phyloP scores from a whole-genome alignment of 352 stramenopile genomes.

The Aphanomyces astaci region DNA sequence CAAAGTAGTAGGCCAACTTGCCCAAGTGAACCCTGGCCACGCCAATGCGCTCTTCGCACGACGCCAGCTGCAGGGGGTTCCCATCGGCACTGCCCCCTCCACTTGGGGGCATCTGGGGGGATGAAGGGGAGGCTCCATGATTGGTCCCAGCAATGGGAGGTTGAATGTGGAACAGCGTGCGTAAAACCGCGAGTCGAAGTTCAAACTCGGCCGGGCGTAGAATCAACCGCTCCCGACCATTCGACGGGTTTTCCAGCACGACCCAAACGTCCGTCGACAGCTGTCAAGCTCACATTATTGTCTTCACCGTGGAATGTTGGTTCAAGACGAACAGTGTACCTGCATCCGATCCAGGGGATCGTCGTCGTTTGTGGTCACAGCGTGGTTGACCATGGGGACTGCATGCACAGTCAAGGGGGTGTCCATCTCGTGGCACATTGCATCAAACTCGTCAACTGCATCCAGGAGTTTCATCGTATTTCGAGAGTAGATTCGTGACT shows the following conservation, averaged over 20 bases:
- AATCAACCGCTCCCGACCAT: constrained; percentile 4
- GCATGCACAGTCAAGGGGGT: neutral
- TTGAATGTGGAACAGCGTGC: neutral
- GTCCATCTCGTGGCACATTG: constrained; percentile 6
- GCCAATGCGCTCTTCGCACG: constrained; percentile 9
- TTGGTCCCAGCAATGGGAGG: neutral
- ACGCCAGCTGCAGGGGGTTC: neutral
- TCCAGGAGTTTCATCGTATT: constrained; percentile 13
- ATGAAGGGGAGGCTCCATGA: neutral
- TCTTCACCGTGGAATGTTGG: neutral
- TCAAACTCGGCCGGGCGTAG: constrained; percentile 9
- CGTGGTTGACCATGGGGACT: constrained; percentile 14
- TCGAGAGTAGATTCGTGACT: constrained; percentile 6
- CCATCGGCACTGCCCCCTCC: neutral
- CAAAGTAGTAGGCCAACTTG: constrained; percentile 14
- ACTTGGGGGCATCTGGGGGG: neutral
- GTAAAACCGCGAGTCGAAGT: constrained; percentile 2
- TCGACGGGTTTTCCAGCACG: neutral
- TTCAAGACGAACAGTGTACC: neutral
- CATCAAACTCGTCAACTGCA: neutral
- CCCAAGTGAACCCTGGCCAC: constrained; percentile 5
- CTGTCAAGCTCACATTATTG: neutral
- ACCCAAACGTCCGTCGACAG: constrained; percentile 21
- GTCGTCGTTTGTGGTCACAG: neutral
- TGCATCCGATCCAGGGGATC: constrained; percentile 10